Conservation (phyloP, 768 basidiomycete species). For the Pulveroboletus sp. region DNA sequence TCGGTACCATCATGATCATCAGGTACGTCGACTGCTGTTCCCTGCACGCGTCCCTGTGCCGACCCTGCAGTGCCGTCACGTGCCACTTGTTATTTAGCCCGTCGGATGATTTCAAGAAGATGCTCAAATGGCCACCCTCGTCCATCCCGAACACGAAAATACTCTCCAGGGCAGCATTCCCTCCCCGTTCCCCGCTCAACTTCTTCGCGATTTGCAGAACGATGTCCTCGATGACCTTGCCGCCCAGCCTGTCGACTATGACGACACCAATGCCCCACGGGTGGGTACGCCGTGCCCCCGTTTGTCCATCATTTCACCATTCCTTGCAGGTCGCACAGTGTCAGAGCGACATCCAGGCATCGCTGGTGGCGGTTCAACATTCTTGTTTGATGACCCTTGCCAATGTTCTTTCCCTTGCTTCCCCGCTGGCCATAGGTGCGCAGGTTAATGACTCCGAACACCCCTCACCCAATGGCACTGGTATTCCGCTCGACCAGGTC, state of each 20-base stretch:
- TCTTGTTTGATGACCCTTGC: constrained; percentile 73
- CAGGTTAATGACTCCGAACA: constrained; percentile 55
- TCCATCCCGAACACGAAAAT: not conserved
- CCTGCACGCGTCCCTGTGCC: too few species aligned
- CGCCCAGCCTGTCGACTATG: constrained; percentile 18
- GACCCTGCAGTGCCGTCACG: constrained; percentile 19
- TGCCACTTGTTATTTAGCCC: constrained; percentile 11
- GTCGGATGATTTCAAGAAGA: not conserved
- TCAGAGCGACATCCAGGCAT: constrained; percentile 62
- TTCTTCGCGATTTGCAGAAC: constrained; percentile 7
- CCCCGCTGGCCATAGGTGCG: not conserved
- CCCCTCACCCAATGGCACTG: constrained; percentile 40
- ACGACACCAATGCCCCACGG: constrained; percentile 1
- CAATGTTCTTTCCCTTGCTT: constrained; percentile 55
- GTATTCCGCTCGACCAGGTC: constrained; percentile 10
- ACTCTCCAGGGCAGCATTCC: constrained; percentile 14
- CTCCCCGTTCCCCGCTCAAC: constrained; percentile 20
- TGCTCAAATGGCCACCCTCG: constrained; percentile 28
- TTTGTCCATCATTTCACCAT: not conserved
- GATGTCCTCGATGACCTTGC: constrained; percentile 22
- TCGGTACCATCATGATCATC: too few species aligned
- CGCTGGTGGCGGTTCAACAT: constrained; percentile 67
- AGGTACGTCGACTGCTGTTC: too few species aligned
- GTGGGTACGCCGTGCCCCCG: not conserved
- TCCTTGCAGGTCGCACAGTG: constrained; percentile 5